Percentiles rank a stretch among this genome's conserved stretches.
Conservation (phyloP, 176 grass and related monocot genomes). For the Juncus effusus region DNA sequence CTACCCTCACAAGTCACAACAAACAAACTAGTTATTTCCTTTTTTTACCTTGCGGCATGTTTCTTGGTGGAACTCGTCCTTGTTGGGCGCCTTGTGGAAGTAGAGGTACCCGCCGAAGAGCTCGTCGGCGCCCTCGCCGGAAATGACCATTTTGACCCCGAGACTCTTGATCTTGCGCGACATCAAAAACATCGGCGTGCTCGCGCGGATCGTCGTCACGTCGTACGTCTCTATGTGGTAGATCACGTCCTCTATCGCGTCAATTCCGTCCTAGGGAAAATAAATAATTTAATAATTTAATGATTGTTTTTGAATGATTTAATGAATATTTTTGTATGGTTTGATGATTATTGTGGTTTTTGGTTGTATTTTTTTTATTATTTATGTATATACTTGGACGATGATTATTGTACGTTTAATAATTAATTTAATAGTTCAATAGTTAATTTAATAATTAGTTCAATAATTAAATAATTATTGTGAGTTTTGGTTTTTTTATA, state of each 20-base stretch:
- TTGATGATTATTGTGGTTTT: not conserved
- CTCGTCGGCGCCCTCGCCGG: slow-evolving; percentile 90
- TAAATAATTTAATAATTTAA: too few relatives aligned
- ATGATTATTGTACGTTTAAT: too few relatives aligned
- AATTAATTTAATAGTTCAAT: too few relatives aligned
- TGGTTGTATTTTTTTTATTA: too few relatives aligned
- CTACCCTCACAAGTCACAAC: too few relatives aligned
- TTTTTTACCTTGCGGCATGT: slow-evolving; percentile 69
- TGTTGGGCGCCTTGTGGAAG: slow-evolving; percentile 98
- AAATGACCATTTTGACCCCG: slow-evolving; percentile 97
- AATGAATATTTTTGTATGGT: too few relatives aligned
- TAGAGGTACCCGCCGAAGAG: slow-evolving; percentile 93
- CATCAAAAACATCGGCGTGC: slow-evolving; percentile 99
- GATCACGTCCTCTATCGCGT: slow-evolving; percentile 97
- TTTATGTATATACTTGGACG: too few relatives aligned
- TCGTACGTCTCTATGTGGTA: slow-evolving; percentile 90
- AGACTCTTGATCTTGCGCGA: slow-evolving; percentile 95
- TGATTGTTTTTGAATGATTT: too few relatives aligned
- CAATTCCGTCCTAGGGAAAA: slow-evolving; percentile 83
- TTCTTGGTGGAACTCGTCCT: slow-evolving; percentile 88
- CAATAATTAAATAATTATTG: too few relatives aligned
- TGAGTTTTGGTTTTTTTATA: too few relatives aligned
- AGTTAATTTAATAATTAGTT: too few relatives aligned
- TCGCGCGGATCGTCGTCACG: slow-evolving; percentile 89
- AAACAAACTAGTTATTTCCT: too few relatives aligned